phyloP scores from a whole-genome alignment of 768 basidiomycete genomes.

The Chiua virens region DNA sequence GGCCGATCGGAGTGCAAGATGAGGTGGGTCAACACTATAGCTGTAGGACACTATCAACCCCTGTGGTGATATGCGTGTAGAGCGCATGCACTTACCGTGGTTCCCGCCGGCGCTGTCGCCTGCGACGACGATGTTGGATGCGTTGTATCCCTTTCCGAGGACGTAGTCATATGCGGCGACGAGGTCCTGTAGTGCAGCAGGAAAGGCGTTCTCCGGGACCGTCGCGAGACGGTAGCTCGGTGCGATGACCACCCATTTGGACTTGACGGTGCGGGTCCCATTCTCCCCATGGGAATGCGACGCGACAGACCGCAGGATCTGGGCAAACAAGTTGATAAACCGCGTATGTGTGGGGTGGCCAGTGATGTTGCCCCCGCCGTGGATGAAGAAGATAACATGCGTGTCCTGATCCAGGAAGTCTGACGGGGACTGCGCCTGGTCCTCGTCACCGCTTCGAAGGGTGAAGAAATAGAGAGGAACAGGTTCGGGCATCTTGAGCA shows the following conservation, averaged over 20 bases:
- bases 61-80: too few relatives aligned
- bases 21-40: slow-evolving; percentile 13
- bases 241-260: slow-evolving; percentile 1
- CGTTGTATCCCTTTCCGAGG: slow-evolving; percentile 7
- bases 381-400: slow-evolving; percentile 1
- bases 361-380: slow-evolving; percentile 4
- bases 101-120: slow-evolving; percentile 23
- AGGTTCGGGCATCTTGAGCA: neutral
- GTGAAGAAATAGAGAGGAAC: slow-evolving; percentile 6
- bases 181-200: slow-evolving; percentile 13
- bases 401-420: neutral
- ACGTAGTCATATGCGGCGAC: slow-evolving; percentile 15
- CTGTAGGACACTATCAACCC: neutral
- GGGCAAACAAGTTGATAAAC: slow-evolving; percentile 1
- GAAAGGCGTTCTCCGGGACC: slow-evolving; percentile 13
- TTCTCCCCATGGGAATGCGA: neutral
- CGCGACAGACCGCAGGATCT: neutral
- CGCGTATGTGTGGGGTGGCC: slow-evolving; percentile 1
- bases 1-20: slow-evolving; percentile 52
- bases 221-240: slow-evolving; percentile 18
- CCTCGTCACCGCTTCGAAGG: neutral
- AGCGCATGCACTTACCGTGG: slow-evolving; percentile 1
- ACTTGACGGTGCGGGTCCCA: neutral
- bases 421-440: neutral
- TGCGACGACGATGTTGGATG: slow-evolving; percentile 9